Base-by-base conservation (phyloP, 169 alveolate species). In the Prorocentrum cordatum region DNA sequence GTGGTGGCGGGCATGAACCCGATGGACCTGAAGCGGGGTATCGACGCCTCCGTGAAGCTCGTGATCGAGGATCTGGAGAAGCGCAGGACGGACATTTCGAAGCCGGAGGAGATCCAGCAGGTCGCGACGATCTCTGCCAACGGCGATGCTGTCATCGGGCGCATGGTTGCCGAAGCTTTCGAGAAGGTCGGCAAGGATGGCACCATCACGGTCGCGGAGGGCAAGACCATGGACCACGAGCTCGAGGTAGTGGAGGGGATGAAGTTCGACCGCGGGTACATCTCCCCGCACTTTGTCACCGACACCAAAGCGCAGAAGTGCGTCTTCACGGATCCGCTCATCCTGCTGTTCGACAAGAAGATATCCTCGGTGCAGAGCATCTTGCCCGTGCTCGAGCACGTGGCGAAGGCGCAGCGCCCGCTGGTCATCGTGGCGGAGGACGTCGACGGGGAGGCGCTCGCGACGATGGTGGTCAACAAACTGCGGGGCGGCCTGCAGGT, bases 81-180 rank as follows among this genome's bases (percentile, higher is more conserved):
- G 22, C 92, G 93, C 45, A 93, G 97, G 18, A 94, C 92, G 92
- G 95, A 95, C 45, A 94, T 97, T 64, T 94, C 95, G 59, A 94
- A 97, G 10, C 93, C 94, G 16, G 95, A 94, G 38, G 96, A 94
- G 90, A 92, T 93, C 39, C 82, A 80, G 16, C 73, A 77, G 87
- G 99, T 98, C 22, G 99, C 99, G 62, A 98, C 99, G 61, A 97
- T 98, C 68, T 96, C 99, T 67, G 99, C 99, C 22, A 98, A 98
- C 86, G 99, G 99, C 16, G 99, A 98, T 94, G 71, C 70, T 22
- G 95, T 93, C 58, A 96, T 98, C 59, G 99, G 99, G 42, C 93
- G 93, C 31, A 93, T 98, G 86, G 97, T 98, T 58, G 98, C 99
- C 6, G 98, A 96, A 79, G 98, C 99, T 3, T 97, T 98, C 97